phyloP scores from a whole-genome alignment of 1,139 yeast species.

The Sugiyamaella xylanicola region DNA sequence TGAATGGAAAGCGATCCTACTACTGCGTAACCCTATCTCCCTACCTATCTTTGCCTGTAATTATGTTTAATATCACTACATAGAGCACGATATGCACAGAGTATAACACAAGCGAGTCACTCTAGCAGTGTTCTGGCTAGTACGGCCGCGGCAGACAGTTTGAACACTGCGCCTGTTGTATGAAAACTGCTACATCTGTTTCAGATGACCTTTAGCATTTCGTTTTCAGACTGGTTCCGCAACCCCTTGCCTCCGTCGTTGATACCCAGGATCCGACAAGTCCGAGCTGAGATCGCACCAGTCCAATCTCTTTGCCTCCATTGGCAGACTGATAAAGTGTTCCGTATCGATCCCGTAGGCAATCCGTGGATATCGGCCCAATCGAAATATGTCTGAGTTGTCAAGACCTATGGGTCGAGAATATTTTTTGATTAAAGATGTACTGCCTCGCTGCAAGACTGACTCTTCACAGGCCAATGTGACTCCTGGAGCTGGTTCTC shows the following conservation, averaged over 20 bases:
- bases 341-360: background rate
- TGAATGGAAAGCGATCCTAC: too few species aligned
- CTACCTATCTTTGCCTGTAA: too few species aligned
- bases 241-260: background rate
- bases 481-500: background rate
- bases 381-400: background rate
- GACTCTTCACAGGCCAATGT: background rate
- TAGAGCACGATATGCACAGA: too few species aligned
- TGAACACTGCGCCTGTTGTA: too few species aligned
- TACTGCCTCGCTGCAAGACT: background rate
- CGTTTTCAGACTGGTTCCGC: background rate
- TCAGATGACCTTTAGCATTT: background rate
- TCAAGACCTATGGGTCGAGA: background rate
- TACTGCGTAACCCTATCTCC: too few species aligned
- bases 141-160: background rate
- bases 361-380: background rate
- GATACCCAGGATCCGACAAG: background rate
- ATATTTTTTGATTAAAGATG: background rate
- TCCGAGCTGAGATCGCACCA: background rate
- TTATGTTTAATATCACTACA: too few species aligned
- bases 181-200: too few species aligned
- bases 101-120: too few species aligned
- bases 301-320: background rate
- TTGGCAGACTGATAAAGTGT: background rate
- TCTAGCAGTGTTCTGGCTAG: background rate